Evolutionary conservation across 805 yeast genomes (phyloP), one percentile per base, ranked within the genome.

Genomic region (Metschnikowia gruessii): DNA sequence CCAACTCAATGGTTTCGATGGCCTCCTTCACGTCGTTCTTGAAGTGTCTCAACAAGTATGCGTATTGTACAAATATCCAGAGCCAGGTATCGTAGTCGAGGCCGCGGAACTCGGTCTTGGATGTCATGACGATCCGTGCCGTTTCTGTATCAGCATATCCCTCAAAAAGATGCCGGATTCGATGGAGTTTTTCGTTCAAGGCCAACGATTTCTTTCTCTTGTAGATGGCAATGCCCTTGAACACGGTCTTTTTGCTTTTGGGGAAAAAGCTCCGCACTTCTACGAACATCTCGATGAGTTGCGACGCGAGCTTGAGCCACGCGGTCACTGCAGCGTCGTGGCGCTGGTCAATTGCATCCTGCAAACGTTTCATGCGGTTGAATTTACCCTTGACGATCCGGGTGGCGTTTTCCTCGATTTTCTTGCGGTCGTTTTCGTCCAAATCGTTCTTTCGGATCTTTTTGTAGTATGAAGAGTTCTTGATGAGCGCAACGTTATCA

Each of bases 241-340:
- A 87, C 17, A 76, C 74, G 42, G 83, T 80, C 11, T 83, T 83
- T 46, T 84, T 77, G 57, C 88, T 95, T 40, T 81, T 76, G 1
- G 91, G 86, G 58, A 87, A 91, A 53, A 94, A 87, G 56, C 82
- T 81, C 51, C 83, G 76, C 11, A 87, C 89, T 45, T 83, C 79
- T 21, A 86, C 80, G 60, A 94, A 91, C 49, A 87, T 80, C 58
- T 90, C 95, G 35, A 92, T 81, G 42, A 94, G 73, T 54, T 86
- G 95, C 2, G 87, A 79, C 0, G 92, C 96, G 4, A 82, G 70
- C 50, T 88, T 87, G 53, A 87, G 76, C 98, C 98, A 94, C 1
- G 87, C 79, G 7, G 76, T 72, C 2, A 81, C 76, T 0, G 94
- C 86, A n/a, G 80, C 81, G 13, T 63, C 66, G 51, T 83, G 84